These are phyloP conservation scores for Arthroderma sp. DNA, from an alignment of 2,329 filamentous ascomycete species.

Conservation along the genomic window DNA sequence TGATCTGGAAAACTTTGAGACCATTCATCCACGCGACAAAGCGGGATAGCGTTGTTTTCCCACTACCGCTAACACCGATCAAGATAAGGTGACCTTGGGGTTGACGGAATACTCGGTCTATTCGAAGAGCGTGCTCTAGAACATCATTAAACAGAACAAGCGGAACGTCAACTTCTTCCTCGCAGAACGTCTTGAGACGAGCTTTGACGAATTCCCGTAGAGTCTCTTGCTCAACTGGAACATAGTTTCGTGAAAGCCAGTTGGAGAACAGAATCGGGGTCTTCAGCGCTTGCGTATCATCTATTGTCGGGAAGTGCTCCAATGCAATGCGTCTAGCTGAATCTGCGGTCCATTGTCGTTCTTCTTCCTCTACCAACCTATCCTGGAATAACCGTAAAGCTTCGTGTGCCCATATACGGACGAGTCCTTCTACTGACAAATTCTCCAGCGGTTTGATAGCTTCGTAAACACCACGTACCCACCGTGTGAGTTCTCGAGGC, in stretches of 20 bases:
- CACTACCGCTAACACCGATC: slow-evolving; percentile 95
- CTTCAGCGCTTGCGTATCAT: slow-evolving; percentile 75
- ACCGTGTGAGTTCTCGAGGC: slow-evolving; percentile 91
- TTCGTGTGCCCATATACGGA: slow-evolving; percentile 97
- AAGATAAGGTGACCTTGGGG: slow-evolving; percentile 96
- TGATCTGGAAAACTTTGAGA: slow-evolving; percentile 97
- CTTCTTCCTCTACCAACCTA: slow-evolving; percentile 84
- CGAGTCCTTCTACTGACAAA: slow-evolving; percentile 75
- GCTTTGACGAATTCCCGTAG: slow-evolving; percentile 96
- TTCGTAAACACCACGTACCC: slow-evolving; percentile 95
- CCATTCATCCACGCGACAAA: slow-evolving; percentile 99
- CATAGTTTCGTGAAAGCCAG: slow-evolving; percentile 97
- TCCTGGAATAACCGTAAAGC: slow-evolving; percentile 94
- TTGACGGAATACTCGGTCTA: slow-evolving; percentile 96
- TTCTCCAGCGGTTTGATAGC: slow-evolving; percentile 85
- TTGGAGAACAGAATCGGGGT: slow-evolving; percentile 97
- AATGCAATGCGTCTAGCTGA: slow-evolving; percentile 74
- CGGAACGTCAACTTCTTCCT: slow-evolving; percentile 97
- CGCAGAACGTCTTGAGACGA: slow-evolving; percentile 92
- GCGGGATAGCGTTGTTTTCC: slow-evolving; percentile 93
- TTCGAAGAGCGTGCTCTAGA: slow-evolving; percentile 91
- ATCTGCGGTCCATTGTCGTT: slow-evolving; percentile 89
- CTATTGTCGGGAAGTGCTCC: slow-evolving; percentile 89
- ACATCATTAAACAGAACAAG: slow-evolving; percentile 99
- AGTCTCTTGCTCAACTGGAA: slow-evolving; percentile 89